Evolutionary conservation across 345 rosid species (phyloP).

Genomic region (Hibiscus mutabilis): DNA sequence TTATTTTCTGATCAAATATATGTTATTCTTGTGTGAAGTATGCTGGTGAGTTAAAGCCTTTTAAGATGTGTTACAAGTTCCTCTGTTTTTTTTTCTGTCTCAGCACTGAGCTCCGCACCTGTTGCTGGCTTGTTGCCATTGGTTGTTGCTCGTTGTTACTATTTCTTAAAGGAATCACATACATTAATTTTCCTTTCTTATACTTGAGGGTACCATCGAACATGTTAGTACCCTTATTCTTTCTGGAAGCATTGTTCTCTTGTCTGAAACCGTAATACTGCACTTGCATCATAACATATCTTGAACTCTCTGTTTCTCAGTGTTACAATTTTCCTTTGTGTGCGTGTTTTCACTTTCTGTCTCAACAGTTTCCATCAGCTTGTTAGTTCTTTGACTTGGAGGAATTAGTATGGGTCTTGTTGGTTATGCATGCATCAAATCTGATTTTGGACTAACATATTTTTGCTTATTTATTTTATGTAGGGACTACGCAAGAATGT

Average conservation of each 20-base stretch:
- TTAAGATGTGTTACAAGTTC: not conserved
- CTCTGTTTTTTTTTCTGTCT: not conserved
- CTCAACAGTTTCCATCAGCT: not conserved
- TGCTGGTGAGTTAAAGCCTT: constrained; percentile 3
- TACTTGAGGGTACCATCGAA: not conserved
- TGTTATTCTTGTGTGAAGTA: not conserved
- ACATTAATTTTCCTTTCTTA: not conserved
- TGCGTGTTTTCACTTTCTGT: not conserved
- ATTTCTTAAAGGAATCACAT: not conserved
- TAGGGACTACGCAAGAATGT: constrained; percentile 42
- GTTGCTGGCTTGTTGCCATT: not conserved
- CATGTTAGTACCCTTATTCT: not conserved
- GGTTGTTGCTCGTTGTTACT: not conserved
- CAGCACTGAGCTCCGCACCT: not conserved
- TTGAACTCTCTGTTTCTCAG: not conserved
- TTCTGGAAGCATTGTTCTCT: not conserved
- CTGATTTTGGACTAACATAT: not conserved
- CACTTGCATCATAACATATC: not conserved
- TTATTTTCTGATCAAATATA: not conserved
- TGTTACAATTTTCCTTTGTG: not conserved
- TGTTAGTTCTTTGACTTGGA: not conserved
- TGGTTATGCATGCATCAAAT: not conserved
- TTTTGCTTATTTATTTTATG: constrained; percentile 10
- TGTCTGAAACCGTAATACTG: not conserved
- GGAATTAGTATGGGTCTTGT: not conserved